Evolutionary conservation across 768 basidiomycete genomes (phyloP).

Genomic region (Porphyrellus cyaneotinctus): DNA sequence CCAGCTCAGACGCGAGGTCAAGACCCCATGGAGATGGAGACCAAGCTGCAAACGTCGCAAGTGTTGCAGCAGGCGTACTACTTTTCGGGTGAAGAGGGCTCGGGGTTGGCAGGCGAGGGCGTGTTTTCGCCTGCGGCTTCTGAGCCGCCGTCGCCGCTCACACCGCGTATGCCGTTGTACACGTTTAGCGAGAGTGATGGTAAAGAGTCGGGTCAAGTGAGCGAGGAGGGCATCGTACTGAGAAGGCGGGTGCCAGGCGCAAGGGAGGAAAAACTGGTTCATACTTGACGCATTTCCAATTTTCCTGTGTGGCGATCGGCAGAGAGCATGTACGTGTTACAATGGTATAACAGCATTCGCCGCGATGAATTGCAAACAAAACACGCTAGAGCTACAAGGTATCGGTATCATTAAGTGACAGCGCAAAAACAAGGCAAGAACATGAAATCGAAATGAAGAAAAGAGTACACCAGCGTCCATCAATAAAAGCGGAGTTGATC

Average conservation of each 20-base stretch:
- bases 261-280: not conserved
- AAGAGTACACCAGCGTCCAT: conserved; percentile 3
- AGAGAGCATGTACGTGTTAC: conserved; percentile 9
- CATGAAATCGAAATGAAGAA: not conserved
- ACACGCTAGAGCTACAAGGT: conserved; percentile 26
- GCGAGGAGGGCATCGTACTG: conserved; percentile 13
- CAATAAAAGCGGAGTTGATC: conserved; percentile 76
- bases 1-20: not conserved
- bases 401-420: conserved; percentile 5
- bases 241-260: conserved; percentile 19
- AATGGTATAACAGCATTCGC: conserved; percentile 14
- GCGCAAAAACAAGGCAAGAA: not conserved
- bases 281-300: conserved; percentile 4
- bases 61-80: conserved; percentile 39
- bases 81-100: conserved; percentile 47
- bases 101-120: conserved; percentile 64
- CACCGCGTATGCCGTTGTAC: conserved; percentile 36
- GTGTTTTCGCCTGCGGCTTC: conserved; percentile 71
- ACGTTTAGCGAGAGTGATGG: conserved; percentile 9
- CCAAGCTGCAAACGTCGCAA: not conserved
- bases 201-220: conserved; percentile 2
- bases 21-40: not conserved
- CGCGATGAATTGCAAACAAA: conserved; percentile 7
- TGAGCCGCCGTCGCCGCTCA: conserved; percentile 59
- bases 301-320: too few species aligned